These are phyloP conservation scores for Penicillium cataractarum DNA, from an alignment of 495 filamentous ascomycete genomes.

Conservation along the genomic window DNA sequence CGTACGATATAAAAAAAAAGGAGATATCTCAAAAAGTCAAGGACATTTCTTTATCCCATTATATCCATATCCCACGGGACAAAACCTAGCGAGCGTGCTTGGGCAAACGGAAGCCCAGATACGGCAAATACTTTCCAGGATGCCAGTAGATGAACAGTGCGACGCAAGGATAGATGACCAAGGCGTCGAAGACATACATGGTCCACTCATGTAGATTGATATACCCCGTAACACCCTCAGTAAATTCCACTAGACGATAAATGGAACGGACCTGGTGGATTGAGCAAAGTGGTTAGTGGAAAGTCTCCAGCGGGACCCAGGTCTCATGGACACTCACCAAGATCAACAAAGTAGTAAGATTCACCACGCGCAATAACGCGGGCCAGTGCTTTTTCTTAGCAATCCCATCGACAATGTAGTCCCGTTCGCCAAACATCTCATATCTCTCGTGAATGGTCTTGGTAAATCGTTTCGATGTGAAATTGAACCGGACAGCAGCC, in stretches of 20 bases:
- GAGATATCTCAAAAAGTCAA: neutral
- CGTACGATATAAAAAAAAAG: neutral
- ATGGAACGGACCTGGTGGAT: conserved; percentile 54
- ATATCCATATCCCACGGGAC: neutral
- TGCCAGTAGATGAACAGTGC: conserved; percentile 56
- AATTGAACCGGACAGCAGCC: conserved; percentile 40
- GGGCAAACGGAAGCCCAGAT: conserved; percentile 37
- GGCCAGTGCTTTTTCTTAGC: conserved; percentile 50
- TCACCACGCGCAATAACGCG: conserved; percentile 55
- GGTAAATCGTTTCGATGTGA: conserved; percentile 46
- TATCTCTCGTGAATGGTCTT: conserved; percentile 32
- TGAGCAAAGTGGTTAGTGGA: neutral
- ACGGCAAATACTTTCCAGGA: conserved; percentile 49
- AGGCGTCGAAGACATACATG: conserved; percentile 64
- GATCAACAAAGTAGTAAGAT: conserved; percentile 55
- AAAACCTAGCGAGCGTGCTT: conserved; percentile 10
- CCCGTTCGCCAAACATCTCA: conserved; percentile 29
- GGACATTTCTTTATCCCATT: neutral
- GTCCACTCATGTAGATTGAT: conserved; percentile 58
- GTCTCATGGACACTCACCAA: conserved; percentile 40
- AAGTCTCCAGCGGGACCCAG: neutral
- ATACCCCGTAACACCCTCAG: conserved; percentile 55
- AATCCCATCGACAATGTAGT: conserved; percentile 33
- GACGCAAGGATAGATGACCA: conserved; percentile 54
- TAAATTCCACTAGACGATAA: conserved; percentile 66